Conservation (phyloP, 192 early-diverging fungal genomes). For the Dissophora ornata region DNA sequence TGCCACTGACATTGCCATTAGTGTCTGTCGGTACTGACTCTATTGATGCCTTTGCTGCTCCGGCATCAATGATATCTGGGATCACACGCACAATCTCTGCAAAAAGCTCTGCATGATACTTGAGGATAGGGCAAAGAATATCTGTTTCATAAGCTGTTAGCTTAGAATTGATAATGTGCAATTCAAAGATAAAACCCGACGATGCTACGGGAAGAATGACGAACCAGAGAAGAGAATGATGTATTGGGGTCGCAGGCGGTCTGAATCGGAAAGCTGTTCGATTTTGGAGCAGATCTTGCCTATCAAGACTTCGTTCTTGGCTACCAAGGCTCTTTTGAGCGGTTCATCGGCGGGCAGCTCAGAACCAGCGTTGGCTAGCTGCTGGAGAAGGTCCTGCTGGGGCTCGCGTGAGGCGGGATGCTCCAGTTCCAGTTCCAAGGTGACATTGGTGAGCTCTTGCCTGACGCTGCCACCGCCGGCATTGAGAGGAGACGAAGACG, state of each 20-base stretch:
- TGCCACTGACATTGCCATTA: neutral
- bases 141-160: too few species aligned
- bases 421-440: too few species aligned
- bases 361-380: neutral
- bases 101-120: constrained; percentile 35
- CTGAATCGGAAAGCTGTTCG: constrained; percentile 14
- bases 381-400: too few species aligned
- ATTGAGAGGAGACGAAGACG: too few species aligned
- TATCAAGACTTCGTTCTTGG: neutral
- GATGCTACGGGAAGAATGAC: too few species aligned
- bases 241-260: neutral
- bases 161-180: too few species aligned
- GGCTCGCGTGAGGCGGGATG: too few species aligned
- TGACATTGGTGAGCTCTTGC: too few species aligned
- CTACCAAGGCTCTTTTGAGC: neutral
- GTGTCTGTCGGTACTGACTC: neutral
- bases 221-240: constrained; percentile 35
- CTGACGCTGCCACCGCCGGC: too few species aligned
- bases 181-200: too few species aligned
- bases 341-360: neutral
- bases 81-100: constrained; percentile 31
- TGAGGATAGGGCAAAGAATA: constrained; percentile 32
- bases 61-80: constrained; percentile 1
- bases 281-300: constrained; percentile 18
- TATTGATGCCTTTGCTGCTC: neutral